These are phyloP conservation scores for Dactylella cylindrospora DNA, from an alignment of 2,329 filamentous ascomycete species.

Conservation along the genomic window DNA sequence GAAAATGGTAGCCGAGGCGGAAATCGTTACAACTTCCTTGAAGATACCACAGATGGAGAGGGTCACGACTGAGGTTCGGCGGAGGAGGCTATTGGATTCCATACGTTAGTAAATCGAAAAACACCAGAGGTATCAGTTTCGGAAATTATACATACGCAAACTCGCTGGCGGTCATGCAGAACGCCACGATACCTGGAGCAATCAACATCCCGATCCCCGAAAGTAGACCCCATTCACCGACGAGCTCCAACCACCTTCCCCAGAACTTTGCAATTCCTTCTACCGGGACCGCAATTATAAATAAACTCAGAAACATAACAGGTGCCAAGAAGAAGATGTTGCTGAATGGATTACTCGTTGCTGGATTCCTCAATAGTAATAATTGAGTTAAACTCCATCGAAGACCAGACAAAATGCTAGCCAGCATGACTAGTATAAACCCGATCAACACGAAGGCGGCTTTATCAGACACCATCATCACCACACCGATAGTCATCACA, in stretches of 20 bases:
- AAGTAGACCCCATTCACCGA: slow-evolving; percentile 66
- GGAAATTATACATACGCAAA: slow-evolving; percentile 62
- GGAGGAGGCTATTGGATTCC: slow-evolving; percentile 61
- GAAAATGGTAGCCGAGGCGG: slow-evolving; percentile 82
- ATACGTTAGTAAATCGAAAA: slow-evolving; percentile 9
- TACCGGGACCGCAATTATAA: slow-evolving; percentile 78
- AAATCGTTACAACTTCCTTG: slow-evolving; percentile 97
- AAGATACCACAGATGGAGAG: slow-evolving; percentile 97
- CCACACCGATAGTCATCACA: slow-evolving; percentile 86
- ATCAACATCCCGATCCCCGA: slow-evolving; percentile 72
- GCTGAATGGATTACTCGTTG: slow-evolving; percentile 93
- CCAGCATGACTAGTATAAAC: slow-evolving; percentile 88
- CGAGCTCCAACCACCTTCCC: slow-evolving; percentile 66
- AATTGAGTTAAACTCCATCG: slow-evolving; percentile 99
- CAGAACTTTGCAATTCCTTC: slow-evolving; percentile 73
- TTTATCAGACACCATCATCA: slow-evolving; percentile 98
- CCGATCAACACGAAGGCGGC: slow-evolving; percentile 82
- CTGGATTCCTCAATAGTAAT: slow-evolving; percentile 85
- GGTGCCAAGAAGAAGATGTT: slow-evolving; percentile 97
- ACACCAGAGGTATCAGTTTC: neutral
- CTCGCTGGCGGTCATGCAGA: slow-evolving; percentile 94
- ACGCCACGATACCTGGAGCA: slow-evolving; percentile 87
- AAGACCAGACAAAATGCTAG: slow-evolving; percentile 93
- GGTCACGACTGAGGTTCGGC: slow-evolving; percentile 93
- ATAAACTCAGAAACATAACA: slow-evolving; percentile 85